A percentile compares a stretch with the other conserved stretches of the same genome.
Conservation (phyloP, 2,329 filamentous ascomycete genomes). For the Neofusicoccum ribis region DNA sequence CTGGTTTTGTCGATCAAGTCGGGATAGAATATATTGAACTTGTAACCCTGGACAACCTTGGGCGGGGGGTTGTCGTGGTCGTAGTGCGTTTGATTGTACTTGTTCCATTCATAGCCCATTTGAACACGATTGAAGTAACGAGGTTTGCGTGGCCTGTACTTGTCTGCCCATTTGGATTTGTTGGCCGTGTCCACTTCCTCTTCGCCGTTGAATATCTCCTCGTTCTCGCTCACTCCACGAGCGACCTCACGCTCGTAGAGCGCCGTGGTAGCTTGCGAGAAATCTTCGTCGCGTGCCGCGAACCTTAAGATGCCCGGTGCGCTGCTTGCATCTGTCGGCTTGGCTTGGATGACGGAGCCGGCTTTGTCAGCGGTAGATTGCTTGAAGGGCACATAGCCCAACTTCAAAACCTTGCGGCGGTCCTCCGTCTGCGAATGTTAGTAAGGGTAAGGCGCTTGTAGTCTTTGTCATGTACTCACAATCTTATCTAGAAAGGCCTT, state of each 20-base stretch:
- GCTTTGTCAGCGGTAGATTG: slow-evolving; percentile 41
- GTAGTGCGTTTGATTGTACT: slow-evolving; percentile 99
- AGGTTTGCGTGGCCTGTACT: slow-evolving; percentile 87
- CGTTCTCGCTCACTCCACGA: slow-evolving; percentile 85
- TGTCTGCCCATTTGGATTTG: slow-evolving; percentile 76
- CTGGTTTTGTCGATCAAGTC: slow-evolving; percentile 94
- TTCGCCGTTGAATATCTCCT: slow-evolving; percentile 92
- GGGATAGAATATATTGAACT: slow-evolving; percentile 99
- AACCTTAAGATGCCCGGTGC: slow-evolving; percentile 66
- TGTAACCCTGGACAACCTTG: slow-evolving; percentile 98
- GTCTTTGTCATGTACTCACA: slow-evolving; percentile 36
- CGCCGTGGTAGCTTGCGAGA: slow-evolving; percentile 82
- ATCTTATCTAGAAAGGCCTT: slow-evolving; percentile 58
- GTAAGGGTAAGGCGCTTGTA: background rate
- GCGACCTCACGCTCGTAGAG: slow-evolving; percentile 92
- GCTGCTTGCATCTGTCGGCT: slow-evolving; percentile 45
- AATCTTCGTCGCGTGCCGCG: slow-evolving; percentile 72
- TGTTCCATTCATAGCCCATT: slow-evolving; percentile 99
- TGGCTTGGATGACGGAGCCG: slow-evolving; percentile 30
- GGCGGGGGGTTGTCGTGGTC: slow-evolving; percentile 97
- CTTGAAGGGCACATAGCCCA: slow-evolving; percentile 67
- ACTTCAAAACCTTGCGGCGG: slow-evolving; percentile 61
- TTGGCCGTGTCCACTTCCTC: slow-evolving; percentile 68
- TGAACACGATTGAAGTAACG: slow-evolving; percentile 97
- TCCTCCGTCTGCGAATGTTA: slow-evolving; percentile 49